phyloP scores from a whole-genome alignment of 2,329 filamentous ascomycete species.

The Lecanicillium sp. region DNA sequence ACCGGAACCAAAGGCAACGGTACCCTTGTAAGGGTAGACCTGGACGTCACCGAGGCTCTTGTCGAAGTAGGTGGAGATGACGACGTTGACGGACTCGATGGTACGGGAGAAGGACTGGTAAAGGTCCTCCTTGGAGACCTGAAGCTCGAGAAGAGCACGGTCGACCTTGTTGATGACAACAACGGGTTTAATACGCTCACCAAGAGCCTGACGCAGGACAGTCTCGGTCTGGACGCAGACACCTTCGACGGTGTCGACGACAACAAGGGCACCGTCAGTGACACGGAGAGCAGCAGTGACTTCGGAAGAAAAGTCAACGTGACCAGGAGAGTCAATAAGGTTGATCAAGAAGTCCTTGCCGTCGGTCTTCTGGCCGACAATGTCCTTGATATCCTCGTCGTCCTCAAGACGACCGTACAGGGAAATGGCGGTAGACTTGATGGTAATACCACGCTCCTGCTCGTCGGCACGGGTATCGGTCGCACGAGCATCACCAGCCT shows the following conservation, averaged over 20 bases:
- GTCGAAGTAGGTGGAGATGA: conserved; percentile 98
- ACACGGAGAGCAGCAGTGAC: conserved; percentile 99
- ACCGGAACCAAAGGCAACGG: conserved; percentile 98
- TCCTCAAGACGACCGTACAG: conserved; percentile 80
- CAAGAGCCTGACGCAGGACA: conserved; percentile 95
- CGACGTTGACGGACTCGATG: conserved; percentile 99
- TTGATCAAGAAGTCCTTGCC: conserved; percentile 99
- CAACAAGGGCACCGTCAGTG: conserved; percentile 97
- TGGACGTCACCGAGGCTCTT: conserved; percentile 95
- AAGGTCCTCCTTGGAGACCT: conserved; percentile 96
- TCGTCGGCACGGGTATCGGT: conserved; percentile 97
- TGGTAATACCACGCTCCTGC: conserved; percentile 99
- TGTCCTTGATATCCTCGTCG: conserved; percentile 88
- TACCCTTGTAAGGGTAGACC: conserved; percentile 96
- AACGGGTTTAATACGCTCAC: conserved; percentile 99
- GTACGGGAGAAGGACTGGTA: conserved; percentile 99
- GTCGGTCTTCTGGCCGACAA: conserved; percentile 76
- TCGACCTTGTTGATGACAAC: conserved; percentile 99
- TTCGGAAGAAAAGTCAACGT: conserved; percentile 99
- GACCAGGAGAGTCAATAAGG: conserved; percentile 98
- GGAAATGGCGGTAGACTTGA: conserved; percentile 99
- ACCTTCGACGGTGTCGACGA: conserved; percentile 99
- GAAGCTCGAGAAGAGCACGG: conserved; percentile 96
- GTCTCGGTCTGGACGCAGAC: conserved; percentile 99
- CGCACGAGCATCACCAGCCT: conserved; percentile 91